Base-by-base conservation (phyloP, 148 eudicot species). In the Simmondsia chinensis region DNA sequence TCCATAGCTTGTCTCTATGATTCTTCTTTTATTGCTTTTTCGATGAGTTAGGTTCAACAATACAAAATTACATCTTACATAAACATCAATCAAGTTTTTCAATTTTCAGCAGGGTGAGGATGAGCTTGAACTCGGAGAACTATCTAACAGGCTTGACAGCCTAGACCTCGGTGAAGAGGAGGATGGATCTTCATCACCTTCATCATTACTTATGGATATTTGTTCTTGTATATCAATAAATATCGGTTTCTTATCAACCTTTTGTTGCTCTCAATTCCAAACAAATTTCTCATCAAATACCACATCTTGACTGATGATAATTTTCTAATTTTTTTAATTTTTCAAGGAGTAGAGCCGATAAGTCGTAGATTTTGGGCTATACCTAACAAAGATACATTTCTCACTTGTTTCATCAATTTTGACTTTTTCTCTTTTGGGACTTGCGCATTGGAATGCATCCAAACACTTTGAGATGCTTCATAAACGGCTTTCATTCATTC, bases 381-480 rank as follows among this genome's bases (percentile, higher is more conserved):
- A 35, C 1, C 61, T 35, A n/a, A 56, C 15, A 14, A 28, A 56
- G 33, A 48, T 4, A n/a, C n/a, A 26, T 18, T 46, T 57, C 3
- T 11, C 14, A 30, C 45, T 38, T 26, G 2, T 35, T 11, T 24
- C 56, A 42, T 59, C 56, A 4, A 59, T 59, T 59, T 7, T 26
- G 14, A 15, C 48, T 1, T 7, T n/a, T 32, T 28, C n/a, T 52
- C 35, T 15, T 39, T 26, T 7, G 34, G 35, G 9, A 52, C 43
- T 21, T 39, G 43, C 18, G 37, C 46, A 27, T 39, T 39, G 6
- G 44, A 16, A 40, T 20, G 29, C 57, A 39, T 15, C 57, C 57
- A 41, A 41, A 53, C 18, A 53, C n/a, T 41, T 53, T 40, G 4
- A 53, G 16, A 29, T 40, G 48, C 17, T 23, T 24, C 9, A 53